Evolutionary conservation across 2,329 filamentous ascomycete species (phyloP).

Genomic region (Aureobasidium sp.): DNA sequence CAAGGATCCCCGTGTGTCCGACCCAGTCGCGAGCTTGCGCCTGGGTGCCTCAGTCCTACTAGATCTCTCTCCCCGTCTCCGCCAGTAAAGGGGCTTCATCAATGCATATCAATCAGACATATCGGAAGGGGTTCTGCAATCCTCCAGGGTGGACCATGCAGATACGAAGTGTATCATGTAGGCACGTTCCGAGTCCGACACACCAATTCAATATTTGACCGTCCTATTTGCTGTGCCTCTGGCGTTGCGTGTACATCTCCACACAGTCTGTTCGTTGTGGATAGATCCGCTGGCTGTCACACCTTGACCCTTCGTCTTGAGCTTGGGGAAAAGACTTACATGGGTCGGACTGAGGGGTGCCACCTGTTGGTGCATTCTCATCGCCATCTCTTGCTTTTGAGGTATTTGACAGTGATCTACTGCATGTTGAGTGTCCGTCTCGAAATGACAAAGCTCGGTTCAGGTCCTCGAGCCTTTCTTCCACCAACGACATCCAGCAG

Average conservation of each 20-base stretch:
- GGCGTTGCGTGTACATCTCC: constrained; percentile 9
- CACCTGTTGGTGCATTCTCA: neutral
- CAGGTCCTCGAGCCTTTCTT: neutral
- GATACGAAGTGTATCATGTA: constrained; percentile 8
- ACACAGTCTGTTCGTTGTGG: neutral
- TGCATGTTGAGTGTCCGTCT: neutral
- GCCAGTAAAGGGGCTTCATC: neutral
- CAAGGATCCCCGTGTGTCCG: neutral
- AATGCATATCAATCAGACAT: neutral
- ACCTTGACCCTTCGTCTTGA: constrained; percentile 1
- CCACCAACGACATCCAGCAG: constrained; percentile 3
- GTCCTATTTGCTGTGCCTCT: neutral
- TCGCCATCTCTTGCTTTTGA: neutral
- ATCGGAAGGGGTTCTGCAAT: neutral
- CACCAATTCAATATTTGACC: neutral
- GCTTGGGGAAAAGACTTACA: neutral
- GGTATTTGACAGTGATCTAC: neutral
- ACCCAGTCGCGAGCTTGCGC: neutral
- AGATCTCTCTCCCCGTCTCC: neutral
- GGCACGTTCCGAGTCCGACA: constrained; percentile 5
- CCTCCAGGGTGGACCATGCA: neutral
- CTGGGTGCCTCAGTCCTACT: neutral
- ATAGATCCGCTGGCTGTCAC: constrained; percentile 8
- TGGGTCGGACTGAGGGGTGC: neutral
- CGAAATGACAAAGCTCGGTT: constrained; percentile 1